phyloP scores from a whole-genome alignment of 352 stramenopile species.

The Phytophthora colocasiae region DNA sequence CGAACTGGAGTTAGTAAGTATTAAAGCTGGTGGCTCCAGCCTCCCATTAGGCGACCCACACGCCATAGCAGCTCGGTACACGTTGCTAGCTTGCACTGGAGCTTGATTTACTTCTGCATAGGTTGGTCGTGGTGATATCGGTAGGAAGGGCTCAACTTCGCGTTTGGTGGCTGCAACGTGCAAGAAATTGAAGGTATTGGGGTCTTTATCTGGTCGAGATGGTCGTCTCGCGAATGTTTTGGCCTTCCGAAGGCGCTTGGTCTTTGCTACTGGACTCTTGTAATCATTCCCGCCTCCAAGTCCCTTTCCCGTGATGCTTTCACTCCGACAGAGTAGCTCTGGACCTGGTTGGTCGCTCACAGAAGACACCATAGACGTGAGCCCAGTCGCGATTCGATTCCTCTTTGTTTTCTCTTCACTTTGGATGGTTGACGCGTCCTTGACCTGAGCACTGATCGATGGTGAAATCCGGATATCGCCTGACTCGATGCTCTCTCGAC shows the following conservation, averaged over 20 bases:
- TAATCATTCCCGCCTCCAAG: constrained; percentile 10
- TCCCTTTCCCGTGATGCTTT: constrained; percentile 12
- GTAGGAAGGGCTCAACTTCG: background rate
- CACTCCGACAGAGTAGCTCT: constrained; percentile 10
- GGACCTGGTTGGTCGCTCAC: constrained; percentile 10
- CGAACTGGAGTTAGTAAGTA: constrained; percentile 21
- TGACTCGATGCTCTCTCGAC: constrained; percentile 45
- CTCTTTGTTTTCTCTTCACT: constrained; percentile 17
- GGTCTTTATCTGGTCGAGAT: constrained; percentile 20
- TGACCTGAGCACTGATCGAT: constrained; percentile 37
- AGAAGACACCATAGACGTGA: constrained; percentile 12
- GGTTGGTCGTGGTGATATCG: constrained; percentile 11
- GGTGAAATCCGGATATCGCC: constrained; percentile 52
- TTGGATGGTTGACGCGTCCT: constrained; percentile 21
- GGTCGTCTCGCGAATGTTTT: constrained; percentile 19
- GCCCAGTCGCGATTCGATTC: constrained; percentile 19
- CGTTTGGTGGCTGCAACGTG: constrained; percentile 33
- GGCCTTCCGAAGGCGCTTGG: constrained; percentile 13
- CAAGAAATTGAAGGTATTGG: constrained; percentile 39
- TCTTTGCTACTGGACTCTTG: background rate
- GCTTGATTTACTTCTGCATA: constrained; percentile 3
- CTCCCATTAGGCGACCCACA: constrained; percentile 8
- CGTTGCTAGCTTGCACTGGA: background rate
- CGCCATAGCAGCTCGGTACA: too few relatives aligned
- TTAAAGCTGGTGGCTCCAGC: constrained; percentile 9